Conservation (phyloP, 116 monocot species). For the Trichopus zeylanicus region DNA sequence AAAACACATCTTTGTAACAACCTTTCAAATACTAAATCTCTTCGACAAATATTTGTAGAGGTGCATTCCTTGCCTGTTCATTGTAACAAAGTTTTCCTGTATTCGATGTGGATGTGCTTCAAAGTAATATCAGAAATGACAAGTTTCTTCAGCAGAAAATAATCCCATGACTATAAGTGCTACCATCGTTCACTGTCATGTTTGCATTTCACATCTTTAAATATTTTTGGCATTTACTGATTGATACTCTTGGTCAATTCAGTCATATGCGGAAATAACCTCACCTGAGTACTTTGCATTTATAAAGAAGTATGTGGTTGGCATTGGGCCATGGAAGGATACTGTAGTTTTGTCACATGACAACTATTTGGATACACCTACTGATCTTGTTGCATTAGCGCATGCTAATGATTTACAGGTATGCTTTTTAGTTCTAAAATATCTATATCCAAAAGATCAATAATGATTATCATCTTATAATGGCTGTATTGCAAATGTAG, state of each 20-base stretch:
- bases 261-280: conserved; percentile 89
- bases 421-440: background rate
- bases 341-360: conserved; percentile 54
- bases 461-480: background rate
- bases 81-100: too few species aligned
- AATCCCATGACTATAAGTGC: too few species aligned
- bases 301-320: conserved; percentile 78
- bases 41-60: too few species aligned
- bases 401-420: conserved; percentile 87
- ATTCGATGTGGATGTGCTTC: too few species aligned
- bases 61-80: too few species aligned
- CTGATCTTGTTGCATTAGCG: conserved; percentile 83
- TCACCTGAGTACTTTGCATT: conserved; percentile 60
- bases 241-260: background rate
- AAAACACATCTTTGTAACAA: too few species aligned
- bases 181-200: background rate
- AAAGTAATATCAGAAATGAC: too few species aligned
- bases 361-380: conserved; percentile 47
- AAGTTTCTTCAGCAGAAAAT: too few species aligned
- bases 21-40: too few species aligned
- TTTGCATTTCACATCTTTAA: background rate
- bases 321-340: conserved; percentile 98
- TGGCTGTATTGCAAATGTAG: conserved; percentile 24
- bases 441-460: background rate
- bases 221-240: background rate